Percentiles rank a stretch among this genome's conserved stretches.
Evolutionary conservation across 2,329 filamentous ascomycete species (phyloP).

Genomic region (Sporothrix pallida): DNA sequence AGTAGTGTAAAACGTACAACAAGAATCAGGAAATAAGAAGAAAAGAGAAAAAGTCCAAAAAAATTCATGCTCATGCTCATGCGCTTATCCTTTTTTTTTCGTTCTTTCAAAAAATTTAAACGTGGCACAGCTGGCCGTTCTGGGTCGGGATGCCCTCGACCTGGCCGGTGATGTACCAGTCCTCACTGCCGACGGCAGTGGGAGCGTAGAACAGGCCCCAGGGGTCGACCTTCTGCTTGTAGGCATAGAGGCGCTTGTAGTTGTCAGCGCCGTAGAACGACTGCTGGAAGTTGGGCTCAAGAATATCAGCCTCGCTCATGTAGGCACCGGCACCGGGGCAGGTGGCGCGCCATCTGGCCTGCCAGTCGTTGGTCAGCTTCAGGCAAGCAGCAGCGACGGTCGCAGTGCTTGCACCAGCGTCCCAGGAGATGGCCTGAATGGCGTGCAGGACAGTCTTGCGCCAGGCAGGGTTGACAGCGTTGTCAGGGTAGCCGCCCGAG

Average conservation of each 20-base stretch:
- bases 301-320: conserved; percentile 49
- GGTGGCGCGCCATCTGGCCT: conserved; percentile 41
- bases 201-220: conserved; percentile 42
- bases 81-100: background rate
- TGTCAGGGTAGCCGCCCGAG: conserved; percentile 44
- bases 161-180: conserved; percentile 40
- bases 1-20: background rate
- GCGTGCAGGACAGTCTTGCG: conserved; percentile 49
- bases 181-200: conserved; percentile 40
- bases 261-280: conserved; percentile 46
- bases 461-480: conserved; percentile 58
- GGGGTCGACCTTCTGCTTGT: conserved; percentile 47
- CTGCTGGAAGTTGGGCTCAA: conserved; percentile 45
- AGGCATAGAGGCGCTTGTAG: conserved; percentile 42
- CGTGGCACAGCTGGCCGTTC: conserved; percentile 38
- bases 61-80: background rate
- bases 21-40: background rate
- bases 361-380: conserved; percentile 45
- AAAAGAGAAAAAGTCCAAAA: background rate
- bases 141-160: conserved; percentile 37
- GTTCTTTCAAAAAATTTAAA: conserved; percentile 9
- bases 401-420: conserved; percentile 28
- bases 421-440: conserved; percentile 44
- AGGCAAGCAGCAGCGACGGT: conserved; percentile 39
- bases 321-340: conserved; percentile 48